Percentiles rank a stretch among this genome's conserved stretches.
Conservation (phyloP, 768 basidiomycete genomes). For the Chalciporus pseudorubinellus region DNA sequence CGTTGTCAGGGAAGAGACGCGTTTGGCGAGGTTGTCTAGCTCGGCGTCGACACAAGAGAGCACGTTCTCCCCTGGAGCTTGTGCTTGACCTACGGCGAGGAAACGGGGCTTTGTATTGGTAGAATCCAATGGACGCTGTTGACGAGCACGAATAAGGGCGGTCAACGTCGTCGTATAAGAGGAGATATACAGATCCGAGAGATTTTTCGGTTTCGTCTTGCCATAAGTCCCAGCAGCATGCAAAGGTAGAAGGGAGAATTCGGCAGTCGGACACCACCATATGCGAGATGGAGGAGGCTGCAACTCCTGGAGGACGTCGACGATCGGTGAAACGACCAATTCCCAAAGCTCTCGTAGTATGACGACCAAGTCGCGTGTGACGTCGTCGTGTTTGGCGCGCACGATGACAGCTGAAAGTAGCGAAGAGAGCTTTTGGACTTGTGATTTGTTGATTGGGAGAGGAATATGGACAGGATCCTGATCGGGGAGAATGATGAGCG, state of each 20-base stretch:
- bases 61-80: background rate
- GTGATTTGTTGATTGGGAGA: background rate
- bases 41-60: background rate
- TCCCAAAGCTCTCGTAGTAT: constrained; percentile 17
- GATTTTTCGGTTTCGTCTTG: background rate
- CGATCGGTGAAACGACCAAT: constrained; percentile 12
- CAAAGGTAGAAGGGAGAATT: constrained; percentile 12
- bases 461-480: constrained; percentile 3
- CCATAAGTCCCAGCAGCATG: constrained; percentile 17
- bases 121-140: background rate
- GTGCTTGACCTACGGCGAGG: background rate
- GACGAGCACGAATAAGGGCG: constrained; percentile 12
- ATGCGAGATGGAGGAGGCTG: background rate
- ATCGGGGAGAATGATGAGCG: constrained; percentile 23
- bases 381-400: background rate
- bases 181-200: constrained; percentile 14
- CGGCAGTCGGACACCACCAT: constrained; percentile 1
- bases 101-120: background rate
- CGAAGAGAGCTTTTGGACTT: background rate
- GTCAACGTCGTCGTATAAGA: constrained; percentile 23
- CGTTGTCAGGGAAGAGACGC: background rate
- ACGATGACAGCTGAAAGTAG: background rate
- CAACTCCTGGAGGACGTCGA: background rate
- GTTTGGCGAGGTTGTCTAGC: background rate
- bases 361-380: background rate